Evolutionary conservation across 169 alveolate species (phyloP).

Genomic region (Cryptosporidium canis): DNA sequence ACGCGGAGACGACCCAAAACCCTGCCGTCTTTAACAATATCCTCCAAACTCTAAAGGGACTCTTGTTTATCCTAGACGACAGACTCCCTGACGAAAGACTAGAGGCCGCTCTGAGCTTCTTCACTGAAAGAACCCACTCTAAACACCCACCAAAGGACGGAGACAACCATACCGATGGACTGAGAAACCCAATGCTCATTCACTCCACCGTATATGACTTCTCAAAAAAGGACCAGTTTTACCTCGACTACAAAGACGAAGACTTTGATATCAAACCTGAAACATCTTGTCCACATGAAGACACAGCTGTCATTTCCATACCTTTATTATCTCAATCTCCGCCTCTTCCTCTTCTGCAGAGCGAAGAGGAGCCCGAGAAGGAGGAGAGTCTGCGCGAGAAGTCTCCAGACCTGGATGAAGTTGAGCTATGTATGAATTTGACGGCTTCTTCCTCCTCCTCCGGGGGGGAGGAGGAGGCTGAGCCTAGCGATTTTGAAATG

Average conservation of each 20-base stretch:
- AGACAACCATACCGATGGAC: not conserved
- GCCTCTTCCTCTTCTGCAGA: not conserved
- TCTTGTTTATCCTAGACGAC: not conserved
- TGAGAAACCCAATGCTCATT: not conserved
- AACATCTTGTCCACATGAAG: too few species aligned
- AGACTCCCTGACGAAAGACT: not conserved
- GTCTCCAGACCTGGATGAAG: not conserved
- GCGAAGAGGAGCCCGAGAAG: not conserved
- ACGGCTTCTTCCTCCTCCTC: conserved; percentile 57
- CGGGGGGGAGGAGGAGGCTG: conserved; percentile 1
- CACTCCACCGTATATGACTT: not conserved
- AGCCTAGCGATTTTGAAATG: not conserved
- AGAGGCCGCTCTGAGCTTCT: not conserved
- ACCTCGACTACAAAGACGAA: not conserved
- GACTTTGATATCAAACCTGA: not conserved
- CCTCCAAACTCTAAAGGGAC: not conserved
- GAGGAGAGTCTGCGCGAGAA: not conserved
- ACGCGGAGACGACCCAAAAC: not conserved
- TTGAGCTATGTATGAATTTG: conserved; percentile 19
- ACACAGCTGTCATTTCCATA: not conserved
- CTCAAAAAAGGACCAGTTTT: not conserved
- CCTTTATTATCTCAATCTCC: not conserved
- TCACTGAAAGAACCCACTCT: not conserved
- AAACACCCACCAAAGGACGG: not conserved
- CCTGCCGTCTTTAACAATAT: not conserved